Percentiles rank a stretch among this genome's conserved stretches.
Conservation (phyloP, 495 filamentous ascomycete genomes). For the Penicillium samsonianum region DNA sequence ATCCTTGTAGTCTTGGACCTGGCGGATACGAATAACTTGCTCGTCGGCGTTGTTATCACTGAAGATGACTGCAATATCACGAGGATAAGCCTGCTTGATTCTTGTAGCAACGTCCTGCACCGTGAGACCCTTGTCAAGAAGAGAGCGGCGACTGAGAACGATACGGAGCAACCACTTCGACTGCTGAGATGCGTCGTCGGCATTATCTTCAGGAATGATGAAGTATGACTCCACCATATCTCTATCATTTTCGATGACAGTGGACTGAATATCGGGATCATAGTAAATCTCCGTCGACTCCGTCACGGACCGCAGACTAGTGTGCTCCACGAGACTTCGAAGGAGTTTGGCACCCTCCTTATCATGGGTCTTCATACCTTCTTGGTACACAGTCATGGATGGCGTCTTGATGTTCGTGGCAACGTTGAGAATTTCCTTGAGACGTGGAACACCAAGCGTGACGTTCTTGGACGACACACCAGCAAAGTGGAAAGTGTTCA, state of each 20-base stretch:
- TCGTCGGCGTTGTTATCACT: conserved; percentile 97
- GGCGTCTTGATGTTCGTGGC: conserved; percentile 98
- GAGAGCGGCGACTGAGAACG: conserved; percentile 81
- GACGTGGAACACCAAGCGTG: conserved; percentile 95
- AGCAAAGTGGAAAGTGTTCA: conserved; percentile 99
- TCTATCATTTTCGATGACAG: conserved; percentile 79
- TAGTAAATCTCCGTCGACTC: conserved; percentile 95
- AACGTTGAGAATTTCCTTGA: conserved; percentile 99
- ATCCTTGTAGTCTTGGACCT: conserved; percentile 70
- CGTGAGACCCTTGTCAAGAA: conserved; percentile 90
- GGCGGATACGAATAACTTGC: conserved; percentile 89
- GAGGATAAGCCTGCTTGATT: conserved; percentile 85
- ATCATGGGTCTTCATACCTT: conserved; percentile 53
- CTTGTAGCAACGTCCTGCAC: conserved; percentile 89
- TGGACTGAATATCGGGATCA: conserved; percentile 85
- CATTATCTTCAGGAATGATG: conserved; percentile 82
- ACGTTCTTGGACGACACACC: conserved; percentile 99
- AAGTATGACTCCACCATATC: conserved; percentile 98
- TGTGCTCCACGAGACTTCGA: conserved; percentile 89
- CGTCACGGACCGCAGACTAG: conserved; percentile 88
- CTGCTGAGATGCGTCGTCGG: conserved; percentile 70
- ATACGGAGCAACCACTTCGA: conserved; percentile 96
- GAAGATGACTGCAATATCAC: conserved; percentile 89
- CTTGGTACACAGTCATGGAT: conserved; percentile 91
- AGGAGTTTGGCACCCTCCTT: conserved; percentile 83